Evolutionary conservation across 2,329 filamentous ascomycete species (phyloP).

Genomic region (Penicillium hordei): DNA sequence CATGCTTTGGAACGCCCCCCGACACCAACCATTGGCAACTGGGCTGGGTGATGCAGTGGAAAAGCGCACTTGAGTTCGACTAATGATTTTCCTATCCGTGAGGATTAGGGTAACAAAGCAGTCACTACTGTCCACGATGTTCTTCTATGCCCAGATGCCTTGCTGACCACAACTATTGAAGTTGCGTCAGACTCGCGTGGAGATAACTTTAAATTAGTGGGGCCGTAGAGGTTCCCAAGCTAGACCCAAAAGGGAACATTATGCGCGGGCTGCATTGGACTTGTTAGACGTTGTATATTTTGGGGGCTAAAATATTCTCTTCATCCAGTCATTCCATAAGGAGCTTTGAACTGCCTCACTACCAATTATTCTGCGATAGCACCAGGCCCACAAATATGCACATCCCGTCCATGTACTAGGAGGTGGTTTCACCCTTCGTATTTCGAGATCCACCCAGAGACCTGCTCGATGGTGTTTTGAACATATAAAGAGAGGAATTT

Average conservation of each 20-base stretch:
- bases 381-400: not conserved
- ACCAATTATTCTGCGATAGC: not conserved
- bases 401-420: not conserved
- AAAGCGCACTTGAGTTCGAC: not conserved
- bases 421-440: not conserved
- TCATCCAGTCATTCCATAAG: not conserved
- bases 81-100: too few relatives aligned
- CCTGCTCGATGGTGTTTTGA: not conserved
- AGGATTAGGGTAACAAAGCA: not conserved
- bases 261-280: not conserved
- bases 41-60: not conserved
- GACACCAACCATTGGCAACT: not conserved
- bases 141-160: not conserved
- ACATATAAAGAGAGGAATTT: not conserved
- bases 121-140: not conserved
- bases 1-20: too few relatives aligned
- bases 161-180: not conserved
- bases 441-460: slow-evolving; percentile 2
- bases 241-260: slow-evolving; percentile 5
- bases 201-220: not conserved
- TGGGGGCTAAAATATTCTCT: not conserved
- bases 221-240: not conserved
- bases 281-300: not conserved
- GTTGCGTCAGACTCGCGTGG: not conserved
- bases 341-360: not conserved